phyloP scores from a whole-genome alignment of 2,329 filamentous ascomycete species.

The Fusarium siculi region DNA sequence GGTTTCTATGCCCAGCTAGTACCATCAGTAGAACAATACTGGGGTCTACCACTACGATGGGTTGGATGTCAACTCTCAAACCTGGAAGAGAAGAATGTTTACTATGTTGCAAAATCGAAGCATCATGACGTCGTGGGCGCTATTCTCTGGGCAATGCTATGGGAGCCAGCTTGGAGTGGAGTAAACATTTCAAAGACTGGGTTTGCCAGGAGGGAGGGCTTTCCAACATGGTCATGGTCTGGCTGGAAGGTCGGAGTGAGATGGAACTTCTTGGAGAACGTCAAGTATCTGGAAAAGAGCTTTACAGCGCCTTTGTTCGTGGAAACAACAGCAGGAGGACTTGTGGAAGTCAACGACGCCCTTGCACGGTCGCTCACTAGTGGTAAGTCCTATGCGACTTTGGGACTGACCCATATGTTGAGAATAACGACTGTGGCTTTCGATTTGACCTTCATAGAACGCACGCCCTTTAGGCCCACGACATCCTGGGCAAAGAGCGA shows the following conservation, averaged over 20 bases:
- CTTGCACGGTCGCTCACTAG: background rate
- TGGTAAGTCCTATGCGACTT: accelerated
- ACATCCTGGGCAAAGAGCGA: background rate
- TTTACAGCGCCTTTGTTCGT: accelerated
- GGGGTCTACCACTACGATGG: background rate
- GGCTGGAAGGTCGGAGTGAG: background rate
- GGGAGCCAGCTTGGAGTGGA: background rate
- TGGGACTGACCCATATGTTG: background rate
- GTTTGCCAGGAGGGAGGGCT: accelerated
- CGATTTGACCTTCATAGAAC: background rate
- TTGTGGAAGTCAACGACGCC: accelerated
- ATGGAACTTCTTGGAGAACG: accelerated
- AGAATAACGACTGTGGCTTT: background rate
- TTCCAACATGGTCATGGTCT: background rate
- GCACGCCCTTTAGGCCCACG: background rate
- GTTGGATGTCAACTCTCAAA: background rate
- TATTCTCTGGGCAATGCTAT: background rate
- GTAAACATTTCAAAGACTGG: background rate
- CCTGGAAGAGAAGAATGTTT: accelerated
- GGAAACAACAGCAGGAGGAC: background rate
- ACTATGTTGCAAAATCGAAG: background rate
- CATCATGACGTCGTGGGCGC: accelerated
- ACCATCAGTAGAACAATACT: background rate
- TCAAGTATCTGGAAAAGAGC: accelerated
- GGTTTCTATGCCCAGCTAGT: background rate